Base-by-base conservation (phyloP, 139 green algal genomes). In the Chlorella vulgaris region DNA sequence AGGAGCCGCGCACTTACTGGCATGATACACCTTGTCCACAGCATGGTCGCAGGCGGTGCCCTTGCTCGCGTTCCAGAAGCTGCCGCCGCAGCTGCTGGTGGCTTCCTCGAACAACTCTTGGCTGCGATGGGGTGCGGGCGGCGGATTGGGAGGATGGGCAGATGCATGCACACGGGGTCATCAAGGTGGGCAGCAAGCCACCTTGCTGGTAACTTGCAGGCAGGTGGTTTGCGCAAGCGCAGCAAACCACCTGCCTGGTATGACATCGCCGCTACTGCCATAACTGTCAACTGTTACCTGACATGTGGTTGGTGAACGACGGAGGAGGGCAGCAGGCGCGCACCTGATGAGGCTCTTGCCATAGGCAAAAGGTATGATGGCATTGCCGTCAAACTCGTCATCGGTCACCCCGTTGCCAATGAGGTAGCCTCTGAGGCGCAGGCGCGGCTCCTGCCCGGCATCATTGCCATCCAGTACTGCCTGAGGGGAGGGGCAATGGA, bases 371-470 rank as follows among this genome's bases (percentile, higher is more conserved):
- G 86, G 84, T 26, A 93, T 79, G 65, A 91, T 68, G 6, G 90
- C 89, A 77, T 95, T 89, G 69, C 90, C 91, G 70, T 96, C 92
- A 35, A 85, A 74, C 15, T 69, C 39, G 29, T 92, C 81, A 70
- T 96, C 93, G 2, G 90, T 95, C 69, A 89, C 91, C 31, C 91
- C 91, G 61, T 97, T 96, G 61, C 93, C 93, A 1, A 95, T 68
- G 2, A 90, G 61, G 81, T 96, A 97, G 15, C 92, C 93, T 76
- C 38, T n/a, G 24, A 84, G 40, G 58, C 33, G 35, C 38, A 84
- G 69, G 7, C 18, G 26, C 3, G 68, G 78, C 67, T 70, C n/a
- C 50, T 83, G 69, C 55, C 69, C 69, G 6, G 55, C 58, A 1
- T 67, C 70, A 60, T 73, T 84, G 69, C 69, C 80, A 3, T 60